Evolutionary conservation across 805 yeast species (phyloP).

Genomic region (Kurtzmaniella fragi): DNA sequence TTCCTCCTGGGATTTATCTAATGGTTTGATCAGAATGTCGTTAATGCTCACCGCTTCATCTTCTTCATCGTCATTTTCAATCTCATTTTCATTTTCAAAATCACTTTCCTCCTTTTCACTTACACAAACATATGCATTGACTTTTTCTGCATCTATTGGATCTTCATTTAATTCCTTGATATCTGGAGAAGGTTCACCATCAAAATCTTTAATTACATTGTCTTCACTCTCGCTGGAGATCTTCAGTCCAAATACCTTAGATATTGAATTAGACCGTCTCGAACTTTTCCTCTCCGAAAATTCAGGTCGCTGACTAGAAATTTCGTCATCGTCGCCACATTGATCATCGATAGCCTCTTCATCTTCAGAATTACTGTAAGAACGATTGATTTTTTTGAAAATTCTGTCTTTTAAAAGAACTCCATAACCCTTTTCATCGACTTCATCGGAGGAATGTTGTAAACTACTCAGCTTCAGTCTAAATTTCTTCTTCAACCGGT

Average conservation of each 20-base stretch:
- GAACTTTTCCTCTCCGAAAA: neutral
- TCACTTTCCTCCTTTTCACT: neutral
- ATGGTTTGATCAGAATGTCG: neutral
- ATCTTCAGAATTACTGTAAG: neutral
- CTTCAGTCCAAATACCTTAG: neutral
- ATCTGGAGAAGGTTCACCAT: neutral
- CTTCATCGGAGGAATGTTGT: neutral
- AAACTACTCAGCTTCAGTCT: neutral
- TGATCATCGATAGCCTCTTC: neutral
- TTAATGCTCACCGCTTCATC: neutral
- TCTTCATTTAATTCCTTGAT: neutral
- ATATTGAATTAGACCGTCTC: neutral
- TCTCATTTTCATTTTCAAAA: neutral
- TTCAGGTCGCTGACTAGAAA: neutral
- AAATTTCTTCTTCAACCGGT: neutral
- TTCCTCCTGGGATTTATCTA: neutral
- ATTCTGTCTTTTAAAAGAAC: neutral
- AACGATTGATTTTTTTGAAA: slow-evolving; percentile 1
- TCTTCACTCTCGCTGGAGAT: neutral
- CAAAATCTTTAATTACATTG: neutral
- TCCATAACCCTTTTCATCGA: neutral
- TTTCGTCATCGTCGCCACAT: neutral
- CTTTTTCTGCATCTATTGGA: too few species aligned
- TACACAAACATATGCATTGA: neutral
- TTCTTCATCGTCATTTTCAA: slow-evolving; percentile 3